These are phyloP conservation scores for Suillus paluster DNA, from an alignment of 768 basidiomycete species.

Conservation along the genomic window DNA sequence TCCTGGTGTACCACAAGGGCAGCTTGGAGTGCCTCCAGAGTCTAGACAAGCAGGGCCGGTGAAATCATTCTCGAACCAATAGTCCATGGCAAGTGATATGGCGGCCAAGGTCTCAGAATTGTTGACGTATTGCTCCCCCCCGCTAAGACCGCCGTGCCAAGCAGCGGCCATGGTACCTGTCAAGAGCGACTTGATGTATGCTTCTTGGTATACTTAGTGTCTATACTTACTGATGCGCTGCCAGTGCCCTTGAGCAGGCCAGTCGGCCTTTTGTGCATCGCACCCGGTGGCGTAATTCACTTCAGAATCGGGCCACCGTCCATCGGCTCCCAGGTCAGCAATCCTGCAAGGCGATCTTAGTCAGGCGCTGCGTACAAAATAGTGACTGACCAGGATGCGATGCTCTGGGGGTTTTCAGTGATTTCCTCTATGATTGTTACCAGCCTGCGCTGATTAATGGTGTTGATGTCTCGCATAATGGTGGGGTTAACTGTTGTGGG, in stretches of 20 bases:
- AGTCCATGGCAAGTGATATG: slow-evolving; percentile 58
- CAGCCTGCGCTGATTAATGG: slow-evolving; percentile 43
- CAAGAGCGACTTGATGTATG: not conserved
- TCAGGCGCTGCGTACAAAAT: not conserved
- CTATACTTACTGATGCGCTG: slow-evolving; percentile 47
- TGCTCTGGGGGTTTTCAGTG: slow-evolving; percentile 33
- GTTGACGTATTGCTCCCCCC: slow-evolving; percentile 47
- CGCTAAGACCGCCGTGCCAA: slow-evolving; percentile 55
- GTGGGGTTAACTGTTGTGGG: slow-evolving; percentile 17
- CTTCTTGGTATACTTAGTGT: not conserved
- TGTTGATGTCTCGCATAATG: slow-evolving; percentile 37
- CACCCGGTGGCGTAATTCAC: slow-evolving; percentile 71
- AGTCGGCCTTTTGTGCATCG: slow-evolving; percentile 63
- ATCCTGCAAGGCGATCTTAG: slow-evolving; percentile 41
- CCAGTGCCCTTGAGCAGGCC: slow-evolving; percentile 71
- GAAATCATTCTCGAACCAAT: slow-evolving; percentile 68
- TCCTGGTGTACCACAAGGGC: slow-evolving; percentile 58
- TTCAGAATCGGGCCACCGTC: slow-evolving; percentile 58
- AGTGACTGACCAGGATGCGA: slow-evolving; percentile 22
- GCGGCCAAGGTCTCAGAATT: slow-evolving; percentile 42
- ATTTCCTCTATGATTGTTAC: slow-evolving; percentile 46
- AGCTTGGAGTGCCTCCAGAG: slow-evolving; percentile 52
- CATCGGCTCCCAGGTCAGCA: slow-evolving; percentile 47
- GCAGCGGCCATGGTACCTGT: slow-evolving; percentile 60
- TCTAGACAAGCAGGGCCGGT: slow-evolving; percentile 58